These are phyloP conservation scores for Podila epicladia DNA, from an alignment of 192 early-diverging fungal species.

Conservation along the genomic window DNA sequence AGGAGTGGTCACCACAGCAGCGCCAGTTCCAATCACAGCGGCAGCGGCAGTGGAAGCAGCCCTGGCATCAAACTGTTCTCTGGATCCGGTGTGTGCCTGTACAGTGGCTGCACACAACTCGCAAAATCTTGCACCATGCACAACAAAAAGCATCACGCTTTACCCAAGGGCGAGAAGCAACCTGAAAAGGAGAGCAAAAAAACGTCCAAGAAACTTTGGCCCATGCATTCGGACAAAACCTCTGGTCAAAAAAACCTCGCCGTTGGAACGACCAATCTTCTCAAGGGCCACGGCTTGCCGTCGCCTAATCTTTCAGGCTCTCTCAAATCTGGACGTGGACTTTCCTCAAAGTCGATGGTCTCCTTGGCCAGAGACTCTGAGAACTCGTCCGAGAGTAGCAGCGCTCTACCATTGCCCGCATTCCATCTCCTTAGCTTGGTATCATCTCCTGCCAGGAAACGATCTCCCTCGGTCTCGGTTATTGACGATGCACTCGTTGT, in stretches of 20 bases:
- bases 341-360: slow-evolving; percentile 31
- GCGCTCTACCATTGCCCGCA: slow-evolving; percentile 3
- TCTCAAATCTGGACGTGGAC: neutral
- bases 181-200: slow-evolving; percentile 17
- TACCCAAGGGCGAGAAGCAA: slow-evolving; percentile 2
- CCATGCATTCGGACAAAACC: slow-evolving; percentile 14
- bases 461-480: slow-evolving; percentile 40
- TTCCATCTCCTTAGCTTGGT: slow-evolving; percentile 1
- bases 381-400: slow-evolving; percentile 2
- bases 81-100: slow-evolving; percentile 12
- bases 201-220: slow-evolving; percentile 8
- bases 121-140: slow-evolving; percentile 35
- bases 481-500: slow-evolving; percentile 25
- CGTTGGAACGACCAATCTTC: neutral
- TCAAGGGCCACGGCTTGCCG: slow-evolving; percentile 10
- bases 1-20: slow-evolving; percentile 3
- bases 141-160: slow-evolving; percentile 16
- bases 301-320: neutral
- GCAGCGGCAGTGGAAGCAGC: slow-evolving; percentile 18
- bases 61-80: slow-evolving; percentile 28
- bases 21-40: slow-evolving; percentile 20
- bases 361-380: slow-evolving; percentile 30
- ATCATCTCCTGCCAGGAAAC: neutral
- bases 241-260: slow-evolving; percentile 9
- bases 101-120: slow-evolving; percentile 36